These are phyloP conservation scores for Cercospora berteroae DNA, from an alignment of 2,329 filamentous ascomycete genomes.

Conservation along the genomic window DNA sequence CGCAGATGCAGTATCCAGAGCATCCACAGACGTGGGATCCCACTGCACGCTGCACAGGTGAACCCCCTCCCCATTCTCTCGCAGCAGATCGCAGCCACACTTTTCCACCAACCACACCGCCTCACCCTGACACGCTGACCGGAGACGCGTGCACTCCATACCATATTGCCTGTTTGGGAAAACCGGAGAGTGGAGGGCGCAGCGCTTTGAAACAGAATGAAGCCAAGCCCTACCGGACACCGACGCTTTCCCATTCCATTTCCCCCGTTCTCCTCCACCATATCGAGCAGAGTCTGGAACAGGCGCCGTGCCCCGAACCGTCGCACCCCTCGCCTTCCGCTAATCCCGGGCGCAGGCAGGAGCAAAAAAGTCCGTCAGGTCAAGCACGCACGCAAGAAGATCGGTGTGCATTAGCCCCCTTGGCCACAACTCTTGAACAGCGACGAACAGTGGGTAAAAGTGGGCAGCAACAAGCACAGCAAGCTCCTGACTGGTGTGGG, in stretches of 20 bases:
- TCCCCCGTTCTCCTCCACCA: background rate
- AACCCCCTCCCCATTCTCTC: background rate
- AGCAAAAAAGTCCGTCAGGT: background rate
- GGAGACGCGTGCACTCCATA: background rate
- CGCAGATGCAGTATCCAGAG: background rate
- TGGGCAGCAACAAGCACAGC: background rate
- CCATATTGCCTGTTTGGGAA: background rate
- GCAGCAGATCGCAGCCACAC: background rate
- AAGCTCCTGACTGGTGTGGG: background rate
- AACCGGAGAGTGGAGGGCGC: background rate
- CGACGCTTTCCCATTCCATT: background rate
- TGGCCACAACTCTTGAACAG: conserved; percentile 18
- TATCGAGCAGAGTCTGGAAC: background rate
- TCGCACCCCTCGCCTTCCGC: conserved; percentile 4
- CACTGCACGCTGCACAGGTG: background rate
- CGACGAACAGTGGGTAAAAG: background rate
- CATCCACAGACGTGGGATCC: background rate
- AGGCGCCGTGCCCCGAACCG: background rate
- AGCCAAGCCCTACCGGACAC: background rate
- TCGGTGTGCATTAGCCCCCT: conserved; percentile 18
- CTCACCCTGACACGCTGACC: background rate
- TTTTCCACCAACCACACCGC: conserved; percentile 2
- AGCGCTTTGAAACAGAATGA: background rate
- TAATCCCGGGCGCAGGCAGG: background rate
- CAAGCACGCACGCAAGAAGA: conserved; percentile 14